A percentile compares a stretch with the other conserved stretches of the same genome.
Evolutionary conservation across 495 filamentous ascomycete species (phyloP).

Genomic region (Lophiotrema nucula): DNA sequence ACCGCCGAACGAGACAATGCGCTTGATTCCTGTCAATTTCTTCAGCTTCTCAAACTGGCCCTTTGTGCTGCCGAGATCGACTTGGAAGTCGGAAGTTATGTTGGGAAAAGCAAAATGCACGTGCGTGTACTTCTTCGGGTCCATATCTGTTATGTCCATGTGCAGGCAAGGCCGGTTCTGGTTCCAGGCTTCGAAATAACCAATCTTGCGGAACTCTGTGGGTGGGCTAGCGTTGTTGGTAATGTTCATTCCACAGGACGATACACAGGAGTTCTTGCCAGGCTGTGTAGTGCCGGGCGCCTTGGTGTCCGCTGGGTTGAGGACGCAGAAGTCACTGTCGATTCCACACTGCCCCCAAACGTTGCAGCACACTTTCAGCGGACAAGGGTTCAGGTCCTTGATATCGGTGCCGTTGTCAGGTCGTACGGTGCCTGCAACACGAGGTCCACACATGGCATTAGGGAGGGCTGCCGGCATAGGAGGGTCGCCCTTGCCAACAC

Average conservation of each 20-base stretch:
- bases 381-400: constrained; percentile 11
- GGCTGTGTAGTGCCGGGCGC: constrained; percentile 36
- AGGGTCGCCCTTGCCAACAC: constrained; percentile 48
- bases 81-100: not conserved
- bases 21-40: not conserved
- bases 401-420: constrained; percentile 17
- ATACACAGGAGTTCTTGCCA: constrained; percentile 19
- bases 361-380: constrained; percentile 21
- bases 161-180: constrained; percentile 8
- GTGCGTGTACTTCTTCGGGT: constrained; percentile 43
- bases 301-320: constrained; percentile 22
- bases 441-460: constrained; percentile 48
- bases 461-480: constrained; percentile 45
- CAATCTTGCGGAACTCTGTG: not conserved
- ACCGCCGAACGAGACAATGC: constrained; percentile 48
- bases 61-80: constrained; percentile 1
- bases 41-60: constrained; percentile 29
- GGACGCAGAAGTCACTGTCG: constrained; percentile 48
- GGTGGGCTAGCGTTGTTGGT: constrained; percentile 27
- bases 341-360: constrained; percentile 52
- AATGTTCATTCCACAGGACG: constrained; percentile 48
- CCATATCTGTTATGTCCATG: not conserved
- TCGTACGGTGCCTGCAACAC: constrained; percentile 38
- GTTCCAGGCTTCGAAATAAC: constrained; percentile 19
- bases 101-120: constrained; percentile 40